Evolutionary conservation across 2,329 filamentous ascomycete species (phyloP).

Genomic region (Leptographium wingfieldii): DNA sequence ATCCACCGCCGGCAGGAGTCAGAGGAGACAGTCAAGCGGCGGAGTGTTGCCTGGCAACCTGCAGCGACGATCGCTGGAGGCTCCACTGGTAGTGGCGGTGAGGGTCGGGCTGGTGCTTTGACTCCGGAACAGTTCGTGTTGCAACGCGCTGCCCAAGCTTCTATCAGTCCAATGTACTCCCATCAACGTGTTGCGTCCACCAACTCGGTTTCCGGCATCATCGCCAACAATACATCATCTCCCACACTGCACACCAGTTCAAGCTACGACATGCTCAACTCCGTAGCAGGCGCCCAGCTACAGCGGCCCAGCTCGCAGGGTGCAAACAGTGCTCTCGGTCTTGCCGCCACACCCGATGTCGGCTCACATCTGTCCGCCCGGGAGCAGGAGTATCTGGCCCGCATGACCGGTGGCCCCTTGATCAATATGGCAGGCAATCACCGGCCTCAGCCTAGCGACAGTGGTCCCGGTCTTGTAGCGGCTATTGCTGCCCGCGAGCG

Average conservation of each 20-base stretch:
- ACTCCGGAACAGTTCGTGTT: constrained; percentile 76
- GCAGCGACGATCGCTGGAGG: constrained; percentile 31
- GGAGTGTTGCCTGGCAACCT: constrained; percentile 68
- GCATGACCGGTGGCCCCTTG: constrained; percentile 65
- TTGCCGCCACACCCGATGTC: constrained; percentile 17
- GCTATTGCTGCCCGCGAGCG: constrained; percentile 70
- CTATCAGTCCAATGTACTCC: constrained; percentile 38
- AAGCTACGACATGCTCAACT: constrained; percentile 26
- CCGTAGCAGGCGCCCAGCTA: constrained; percentile 25
- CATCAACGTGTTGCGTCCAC: constrained; percentile 49
- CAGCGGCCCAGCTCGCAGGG: constrained; percentile 46
- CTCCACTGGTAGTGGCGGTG: constrained; percentile 32
- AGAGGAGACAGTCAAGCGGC: constrained; percentile 41
- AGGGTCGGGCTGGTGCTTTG: constrained; percentile 30
- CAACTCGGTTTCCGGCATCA: constrained; percentile 22
- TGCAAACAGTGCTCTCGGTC: constrained; percentile 35
- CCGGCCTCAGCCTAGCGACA: constrained; percentile 32
- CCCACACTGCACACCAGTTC: constrained; percentile 28
- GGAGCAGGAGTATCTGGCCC: constrained; percentile 81
- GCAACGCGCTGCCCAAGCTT: constrained; percentile 50
- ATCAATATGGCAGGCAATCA: constrained; percentile 51
- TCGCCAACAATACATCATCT: constrained; percentile 27
- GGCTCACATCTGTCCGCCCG: constrained; percentile 61
- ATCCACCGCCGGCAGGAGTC: constrained; percentile 34
- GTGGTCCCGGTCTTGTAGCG: constrained; percentile 55